phyloP scores from a whole-genome alignment of 2,329 filamentous ascomycete genomes.

The Phaeosphaeriaceae sp. region DNA sequence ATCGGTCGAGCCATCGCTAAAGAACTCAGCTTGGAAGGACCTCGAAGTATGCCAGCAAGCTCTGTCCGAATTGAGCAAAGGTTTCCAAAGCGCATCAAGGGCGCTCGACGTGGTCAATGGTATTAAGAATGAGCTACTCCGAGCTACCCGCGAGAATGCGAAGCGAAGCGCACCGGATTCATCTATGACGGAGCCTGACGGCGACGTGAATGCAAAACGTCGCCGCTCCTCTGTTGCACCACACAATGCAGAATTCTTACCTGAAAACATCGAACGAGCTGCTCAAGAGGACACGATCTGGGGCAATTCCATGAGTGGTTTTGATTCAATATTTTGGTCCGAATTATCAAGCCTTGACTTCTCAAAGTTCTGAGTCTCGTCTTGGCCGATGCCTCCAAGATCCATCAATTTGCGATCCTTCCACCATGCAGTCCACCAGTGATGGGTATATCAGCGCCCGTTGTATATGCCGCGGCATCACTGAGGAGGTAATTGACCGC shows the following conservation, averaged over 20 bases:
- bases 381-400: neutral
- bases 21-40: neutral
- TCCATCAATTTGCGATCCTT: conserved; percentile 1
- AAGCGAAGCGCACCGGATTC: neutral
- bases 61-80: neutral
- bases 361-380: neutral
- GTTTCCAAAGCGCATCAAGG: neutral
- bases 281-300: neutral
- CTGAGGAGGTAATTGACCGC: conserved; percentile 7
- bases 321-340: neutral
- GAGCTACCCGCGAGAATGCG: neutral
- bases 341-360: neutral
- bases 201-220: neutral
- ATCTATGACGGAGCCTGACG: neutral
- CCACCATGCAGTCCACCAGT: conserved; percentile 8
- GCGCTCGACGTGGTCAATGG: neutral
- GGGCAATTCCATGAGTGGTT: neutral
- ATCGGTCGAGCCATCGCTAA: neutral
- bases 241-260: neutral
- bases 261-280: neutral
- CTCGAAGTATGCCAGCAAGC: neutral
- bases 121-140: neutral
- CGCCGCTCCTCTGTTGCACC: neutral
- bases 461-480: conserved; percentile 5
- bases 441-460: conserved; percentile 8